Base-by-base conservation (phyloP, 306 rosid genomes). In the Senna siamea region DNA sequence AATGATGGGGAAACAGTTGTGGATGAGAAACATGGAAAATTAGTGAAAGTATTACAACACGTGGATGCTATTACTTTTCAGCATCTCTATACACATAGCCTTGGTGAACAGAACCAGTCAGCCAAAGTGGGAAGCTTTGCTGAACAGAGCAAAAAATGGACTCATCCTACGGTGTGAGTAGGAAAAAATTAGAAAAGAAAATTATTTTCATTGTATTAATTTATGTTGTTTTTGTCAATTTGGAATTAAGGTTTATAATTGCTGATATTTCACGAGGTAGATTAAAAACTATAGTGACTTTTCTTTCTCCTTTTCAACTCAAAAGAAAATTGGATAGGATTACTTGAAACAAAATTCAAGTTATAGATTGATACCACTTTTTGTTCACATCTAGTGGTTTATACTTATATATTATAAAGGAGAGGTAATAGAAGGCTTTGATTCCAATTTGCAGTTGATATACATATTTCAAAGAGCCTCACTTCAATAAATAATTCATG, bases 111-210 rank as follows among this genome's bases (percentile, higher is more conserved):
- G 50, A 73, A 66, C 19, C 95, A 89, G 30, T 79, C 96, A 70
- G 98, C 97, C 38, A 81, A 87, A 73, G 20, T 91, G 10, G 87
- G 63, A 46, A 89, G 93, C 80, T 92, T 88, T 80, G 69, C 80
- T 34, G 88, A 84, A 52, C 96, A 94, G 73, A 81, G 8, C 40
- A 78, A 76, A 75, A 62, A 55, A 76, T 94, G 95, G 96, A 75
- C 65, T 51, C 74, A 73, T 51, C 89, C 69, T 57, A 17, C 15
- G 3, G 46, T 34, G 7, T 60, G 28, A 60, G 2, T 7, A 34
- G 46, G n/a, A 60, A 7, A 41, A 46, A 46, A 46, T 46, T 2
- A 7, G 7, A 46, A 46, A 35, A 10, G 9, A 35, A 13, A 18
- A 37, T 9, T 28, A 18, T 18, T 34, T 28, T 60, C 5, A 7